A percentile compares a stretch with the other conserved stretches of the same genome.
Evolutionary conservation across 148 eudicot genomes (phyloP).

Genomic region (Fagopyrum esculentum): DNA sequence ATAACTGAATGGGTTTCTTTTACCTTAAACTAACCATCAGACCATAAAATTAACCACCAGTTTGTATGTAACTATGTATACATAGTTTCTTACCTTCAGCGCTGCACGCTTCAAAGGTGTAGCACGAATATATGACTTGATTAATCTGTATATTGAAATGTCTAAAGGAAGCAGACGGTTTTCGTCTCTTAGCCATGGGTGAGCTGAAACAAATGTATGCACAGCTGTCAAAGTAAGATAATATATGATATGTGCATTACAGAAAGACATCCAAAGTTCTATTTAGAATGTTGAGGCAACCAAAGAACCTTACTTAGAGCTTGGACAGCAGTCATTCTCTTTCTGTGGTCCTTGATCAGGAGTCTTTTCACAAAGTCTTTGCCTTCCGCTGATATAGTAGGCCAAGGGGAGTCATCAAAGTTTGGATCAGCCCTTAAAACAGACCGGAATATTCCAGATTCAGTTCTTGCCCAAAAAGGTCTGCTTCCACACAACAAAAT

Average conservation of each 20-base stretch:
- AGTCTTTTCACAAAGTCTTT: slow-evolving; percentile 89
- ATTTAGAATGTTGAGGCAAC: background rate
- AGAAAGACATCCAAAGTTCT: background rate
- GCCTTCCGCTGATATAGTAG: slow-evolving; percentile 67
- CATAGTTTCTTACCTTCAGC: slow-evolving; percentile 41
- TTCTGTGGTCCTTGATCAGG: slow-evolving; percentile 89
- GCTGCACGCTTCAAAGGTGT: slow-evolving; percentile 85
- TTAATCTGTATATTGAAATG: slow-evolving; percentile 57
- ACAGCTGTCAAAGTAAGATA: background rate
- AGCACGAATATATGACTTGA: slow-evolving; percentile 65
- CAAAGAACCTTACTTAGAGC: slow-evolving; percentile 59
- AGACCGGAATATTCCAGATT: slow-evolving; percentile 93
- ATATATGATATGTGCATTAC: background rate
- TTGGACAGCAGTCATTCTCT: slow-evolving; percentile 95
- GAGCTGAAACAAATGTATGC: slow-evolving; percentile 48
- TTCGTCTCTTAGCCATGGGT: slow-evolving; percentile 85
- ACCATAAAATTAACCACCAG: background rate
- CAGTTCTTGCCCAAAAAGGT: slow-evolving; percentile 96
- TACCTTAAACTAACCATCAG: no score
- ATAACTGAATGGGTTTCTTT: no score
- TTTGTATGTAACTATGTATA: background rate
- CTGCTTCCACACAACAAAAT: slow-evolving; percentile 95
- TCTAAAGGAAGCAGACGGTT: slow-evolving; percentile 61
- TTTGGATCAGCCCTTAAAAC: slow-evolving; percentile 89
- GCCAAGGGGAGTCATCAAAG: slow-evolving; percentile 90